These are phyloP conservation scores for Clonostachys rhizophaga DNA, from an alignment of 2,329 filamentous ascomycete species.

Conservation along the genomic window DNA sequence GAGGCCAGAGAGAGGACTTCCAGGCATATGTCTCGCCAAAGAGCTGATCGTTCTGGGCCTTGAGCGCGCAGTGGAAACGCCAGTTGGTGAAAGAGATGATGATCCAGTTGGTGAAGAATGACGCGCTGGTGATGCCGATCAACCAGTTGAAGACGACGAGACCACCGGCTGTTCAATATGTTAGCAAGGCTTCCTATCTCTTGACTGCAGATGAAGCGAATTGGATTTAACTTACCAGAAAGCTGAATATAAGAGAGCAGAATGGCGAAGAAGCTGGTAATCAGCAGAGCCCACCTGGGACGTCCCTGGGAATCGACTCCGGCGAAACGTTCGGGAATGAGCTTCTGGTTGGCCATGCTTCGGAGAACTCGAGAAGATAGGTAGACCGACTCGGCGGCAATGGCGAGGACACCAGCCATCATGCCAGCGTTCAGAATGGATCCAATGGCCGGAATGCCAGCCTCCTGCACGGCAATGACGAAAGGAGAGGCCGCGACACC, in stretches of 20 bases:
- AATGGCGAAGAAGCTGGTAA: background rate
- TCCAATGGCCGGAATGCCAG: slow-evolving; percentile 28
- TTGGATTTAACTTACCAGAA: background rate
- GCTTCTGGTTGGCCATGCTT: background rate
- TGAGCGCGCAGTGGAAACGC: background rate
- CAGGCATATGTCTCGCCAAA: background rate
- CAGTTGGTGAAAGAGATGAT: background rate
- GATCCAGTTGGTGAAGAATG: background rate
- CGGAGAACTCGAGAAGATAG: background rate
- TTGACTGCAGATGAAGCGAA: too few relatives aligned
- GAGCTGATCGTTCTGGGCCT: background rate
- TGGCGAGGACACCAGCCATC: slow-evolving; percentile 6
- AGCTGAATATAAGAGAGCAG: background rate
- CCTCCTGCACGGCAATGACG: slow-evolving; percentile 25
- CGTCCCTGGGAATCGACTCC: background rate
- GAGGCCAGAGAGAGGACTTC: background rate
- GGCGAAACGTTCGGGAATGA: background rate
- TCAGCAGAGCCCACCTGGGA: background rate
- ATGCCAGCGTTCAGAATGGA: slow-evolving; percentile 31
- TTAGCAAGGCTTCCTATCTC: too few relatives aligned
- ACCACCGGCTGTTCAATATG: background rate
- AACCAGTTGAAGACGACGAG: background rate
- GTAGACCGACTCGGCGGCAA: background rate
- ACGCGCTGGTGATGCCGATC: background rate
- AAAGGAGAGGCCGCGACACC: background rate